A percentile compares a stretch with the other conserved stretches of the same genome.
Conservation (phyloP, 2,329 filamentous ascomycete genomes). For the Harringtonia lauricola region DNA sequence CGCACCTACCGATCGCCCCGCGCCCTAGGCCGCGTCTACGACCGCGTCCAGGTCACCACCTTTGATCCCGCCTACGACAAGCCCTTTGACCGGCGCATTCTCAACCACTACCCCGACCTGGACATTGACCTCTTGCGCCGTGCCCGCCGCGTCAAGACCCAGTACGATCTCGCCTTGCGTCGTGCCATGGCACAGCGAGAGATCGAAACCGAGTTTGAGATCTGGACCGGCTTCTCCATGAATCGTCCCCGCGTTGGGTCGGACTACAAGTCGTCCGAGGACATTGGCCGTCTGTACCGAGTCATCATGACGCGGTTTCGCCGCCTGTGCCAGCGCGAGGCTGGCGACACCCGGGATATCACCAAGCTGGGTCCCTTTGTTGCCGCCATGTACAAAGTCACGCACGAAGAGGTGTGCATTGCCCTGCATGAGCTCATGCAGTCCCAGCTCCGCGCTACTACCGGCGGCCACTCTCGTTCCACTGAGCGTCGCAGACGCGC, state of each 20-base stretch:
- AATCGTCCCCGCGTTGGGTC: constrained; percentile 58
- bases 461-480: neutral
- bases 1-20: constrained; percentile 55
- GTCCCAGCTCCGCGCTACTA: neutral
- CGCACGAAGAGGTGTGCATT: constrained; percentile 54
- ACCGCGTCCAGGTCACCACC: constrained; percentile 55
- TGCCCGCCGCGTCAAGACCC: constrained; percentile 56
- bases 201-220: constrained; percentile 80
- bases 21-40: constrained; percentile 73
- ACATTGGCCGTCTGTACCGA: constrained; percentile 58
- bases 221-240: constrained; percentile 79
- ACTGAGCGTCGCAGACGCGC: constrained; percentile 17
- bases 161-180: constrained; percentile 68
- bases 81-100: constrained; percentile 66
- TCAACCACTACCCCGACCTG: constrained; percentile 45
- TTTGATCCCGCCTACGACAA: constrained; percentile 64
- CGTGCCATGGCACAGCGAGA: constrained; percentile 78
- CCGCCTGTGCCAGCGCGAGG: constrained; percentile 51
- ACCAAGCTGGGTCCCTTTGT: constrained; percentile 58
- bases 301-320: constrained; percentile 60
- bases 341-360: constrained; percentile 44
- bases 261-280: constrained; percentile 83
- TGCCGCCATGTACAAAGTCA: constrained; percentile 80
- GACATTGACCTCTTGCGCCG: constrained; percentile 42
- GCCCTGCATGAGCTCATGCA: constrained; percentile 38